A percentile compares a stretch with the other conserved stretches of the same genome.
phyloP scores from a whole-genome alignment of 208 protist genomes.

The Porcisia hertigi region DNA sequence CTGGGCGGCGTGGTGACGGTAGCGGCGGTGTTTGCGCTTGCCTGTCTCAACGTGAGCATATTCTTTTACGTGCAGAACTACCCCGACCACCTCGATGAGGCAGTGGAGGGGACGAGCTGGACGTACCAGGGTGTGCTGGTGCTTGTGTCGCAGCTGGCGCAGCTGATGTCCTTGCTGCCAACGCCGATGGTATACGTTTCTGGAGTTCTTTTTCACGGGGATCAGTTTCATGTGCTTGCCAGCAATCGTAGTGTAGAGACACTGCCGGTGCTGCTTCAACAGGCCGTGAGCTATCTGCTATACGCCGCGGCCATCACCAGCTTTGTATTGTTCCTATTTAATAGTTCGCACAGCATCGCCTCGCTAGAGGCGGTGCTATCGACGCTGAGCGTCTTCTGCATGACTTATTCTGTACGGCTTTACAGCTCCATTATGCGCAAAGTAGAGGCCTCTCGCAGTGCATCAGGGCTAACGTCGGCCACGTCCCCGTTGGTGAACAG shows the following conservation, averaged over 20 bases:
- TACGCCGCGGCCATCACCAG: conserved; percentile 51
- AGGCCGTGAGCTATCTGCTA: conserved; percentile 52
- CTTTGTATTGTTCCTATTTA: conserved; percentile 49
- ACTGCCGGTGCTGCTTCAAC: conserved; percentile 52
- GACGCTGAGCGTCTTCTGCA: conserved; percentile 44
- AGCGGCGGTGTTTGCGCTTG: conserved; percentile 27
- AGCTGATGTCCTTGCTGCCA: conserved; percentile 43
- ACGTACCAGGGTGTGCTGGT: conserved; percentile 31
- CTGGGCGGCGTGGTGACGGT: conserved; percentile 42
- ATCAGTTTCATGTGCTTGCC: conserved; percentile 42
- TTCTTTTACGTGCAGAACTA: conserved; percentile 35
- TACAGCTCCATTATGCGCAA: conserved; percentile 30
- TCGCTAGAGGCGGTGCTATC: conserved; percentile 32
- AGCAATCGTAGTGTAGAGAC: conserved; percentile 22
- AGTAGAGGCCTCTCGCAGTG: not conserved
- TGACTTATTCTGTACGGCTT: conserved; percentile 43
- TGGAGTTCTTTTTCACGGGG: conserved; percentile 52
- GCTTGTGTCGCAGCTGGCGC: conserved; percentile 35
- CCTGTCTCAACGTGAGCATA: conserved; percentile 23
- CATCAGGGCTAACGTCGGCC: not conserved
- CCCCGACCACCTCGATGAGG: conserved; percentile 14
- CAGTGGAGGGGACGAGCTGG: conserved; percentile 36
- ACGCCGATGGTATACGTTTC: conserved; percentile 44
- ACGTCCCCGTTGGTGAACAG: not conserved
- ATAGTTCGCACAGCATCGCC: conserved; percentile 18